A percentile compares a stretch with the other conserved stretches of the same genome.
phyloP scores from a whole-genome alignment of 1,139 yeast genomes.

The Hemisphaericaspora subhashii region DNA sequence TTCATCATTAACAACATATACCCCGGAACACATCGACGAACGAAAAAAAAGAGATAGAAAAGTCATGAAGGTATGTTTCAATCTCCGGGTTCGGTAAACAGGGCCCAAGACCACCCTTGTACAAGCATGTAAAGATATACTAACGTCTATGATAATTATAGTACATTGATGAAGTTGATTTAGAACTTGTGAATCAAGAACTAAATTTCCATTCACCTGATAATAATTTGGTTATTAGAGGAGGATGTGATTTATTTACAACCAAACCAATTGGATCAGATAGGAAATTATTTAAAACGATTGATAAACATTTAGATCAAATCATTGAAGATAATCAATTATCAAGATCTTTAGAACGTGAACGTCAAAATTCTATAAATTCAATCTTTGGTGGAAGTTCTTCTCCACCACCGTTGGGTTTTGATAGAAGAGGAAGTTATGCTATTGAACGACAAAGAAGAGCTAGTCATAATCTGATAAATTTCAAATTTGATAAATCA shows the following conservation, averaged over 20 bases:
- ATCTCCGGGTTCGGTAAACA: slow-evolving; percentile 1
- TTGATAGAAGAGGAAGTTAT: slow-evolving; percentile 23
- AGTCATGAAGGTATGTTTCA: slow-evolving; percentile 6
- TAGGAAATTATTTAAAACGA: slow-evolving; percentile 80
- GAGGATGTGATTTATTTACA: slow-evolving; percentile 93
- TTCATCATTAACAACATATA: no score
- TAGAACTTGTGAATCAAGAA: slow-evolving; percentile 84
- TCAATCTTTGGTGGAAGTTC: slow-evolving; percentile 40
- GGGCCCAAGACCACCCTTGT: no score
- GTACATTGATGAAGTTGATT: slow-evolving; percentile 91
- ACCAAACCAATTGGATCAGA: slow-evolving; percentile 93
- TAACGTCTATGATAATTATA: slow-evolving; percentile 26
- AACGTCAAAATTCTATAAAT: slow-evolving; percentile 38
- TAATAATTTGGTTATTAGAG: slow-evolving; percentile 67
- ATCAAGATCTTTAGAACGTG: slow-evolving; percentile 42
- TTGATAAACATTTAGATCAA: slow-evolving; percentile 77
- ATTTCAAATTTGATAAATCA: slow-evolving; percentile 9
- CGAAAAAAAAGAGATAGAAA: background rate
- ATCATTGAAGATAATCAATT: slow-evolving; percentile 57
- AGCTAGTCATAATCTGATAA: slow-evolving; percentile 19
- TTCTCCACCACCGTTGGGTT: slow-evolving; percentile 24
- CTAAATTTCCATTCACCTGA: slow-evolving; percentile 87
- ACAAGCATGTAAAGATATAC: slow-evolving; percentile 12
- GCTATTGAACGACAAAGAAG: slow-evolving; percentile 28
- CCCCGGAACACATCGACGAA: background rate